These are phyloP conservation scores for Linnemannia exigua DNA, from an alignment of 192 early-diverging fungal species.

Conservation along the genomic window DNA sequence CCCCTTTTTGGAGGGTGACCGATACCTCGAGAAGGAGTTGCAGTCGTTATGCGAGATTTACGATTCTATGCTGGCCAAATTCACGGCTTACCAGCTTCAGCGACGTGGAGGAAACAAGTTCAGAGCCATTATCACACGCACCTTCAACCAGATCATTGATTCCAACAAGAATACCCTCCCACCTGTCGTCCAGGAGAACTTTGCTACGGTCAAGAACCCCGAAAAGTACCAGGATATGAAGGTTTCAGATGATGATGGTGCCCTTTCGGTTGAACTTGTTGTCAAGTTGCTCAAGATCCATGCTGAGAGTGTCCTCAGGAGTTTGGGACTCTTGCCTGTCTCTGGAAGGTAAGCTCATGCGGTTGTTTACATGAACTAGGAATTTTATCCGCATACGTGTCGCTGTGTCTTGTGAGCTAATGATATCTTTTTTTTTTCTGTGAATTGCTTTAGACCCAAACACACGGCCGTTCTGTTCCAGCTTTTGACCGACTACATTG, in stretches of 20 bases:
- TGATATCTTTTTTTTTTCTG: not conserved
- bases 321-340: constrained; percentile 79
- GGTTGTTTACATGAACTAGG: not conserved
- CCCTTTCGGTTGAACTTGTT: constrained; percentile 59
- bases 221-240: constrained; percentile 53
- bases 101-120: constrained; percentile 56
- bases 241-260: constrained; percentile 54
- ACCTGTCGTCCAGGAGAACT: constrained; percentile 50
- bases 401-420: not conserved
- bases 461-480: constrained; percentile 78
- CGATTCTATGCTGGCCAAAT: constrained; percentile 56
- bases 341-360: constrained; percentile 65
- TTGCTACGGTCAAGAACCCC: constrained; percentile 55
- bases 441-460: constrained; percentile 63
- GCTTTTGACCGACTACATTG: constrained; percentile 83
- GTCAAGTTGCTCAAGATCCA: constrained; percentile 78
- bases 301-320: constrained; percentile 82
- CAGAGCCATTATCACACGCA: constrained; percentile 52
- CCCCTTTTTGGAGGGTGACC: constrained; percentile 90
- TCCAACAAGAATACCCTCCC: constrained; percentile 33
- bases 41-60: constrained; percentile 76
- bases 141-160: constrained; percentile 55
- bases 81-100: constrained; percentile 60
- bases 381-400: not conserved
- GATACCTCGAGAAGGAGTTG: constrained; percentile 87